Base-by-base conservation (phyloP, 1,284 basidiomycete genomes). In the Apiotrichum gamsii region DNA sequence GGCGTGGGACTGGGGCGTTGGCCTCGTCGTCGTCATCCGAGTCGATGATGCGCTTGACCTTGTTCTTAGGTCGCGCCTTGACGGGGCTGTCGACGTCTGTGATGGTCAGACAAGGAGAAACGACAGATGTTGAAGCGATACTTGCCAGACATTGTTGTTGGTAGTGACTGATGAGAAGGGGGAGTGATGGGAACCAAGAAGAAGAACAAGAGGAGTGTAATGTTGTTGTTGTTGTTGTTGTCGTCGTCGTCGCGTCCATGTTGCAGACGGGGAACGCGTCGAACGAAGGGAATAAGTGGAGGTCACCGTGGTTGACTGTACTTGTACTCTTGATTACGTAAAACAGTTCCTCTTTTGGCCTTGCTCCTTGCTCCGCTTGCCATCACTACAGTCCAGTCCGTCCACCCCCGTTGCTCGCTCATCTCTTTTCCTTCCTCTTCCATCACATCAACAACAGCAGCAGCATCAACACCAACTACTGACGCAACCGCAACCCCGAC, bases 11-110 rank as follows among this genome's bases (percentile, higher is more conserved):
- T 28, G 25, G 25, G 25, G 25, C 25, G n/a, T n/a, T n/a, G 33
- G 39, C 51, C 25, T 72, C 74, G 21, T 70, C 74, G 49, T 84
- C 83, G 23, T 84, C 80, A 49, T 86, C 84, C 0, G 83, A 85
- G 34, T 80, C 75, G 5, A 83, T 61, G 30, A 85, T 72, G 39
- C 80, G 77, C 52, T 82, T 75, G 62, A 78, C 80, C 72, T 85
- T 84, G 37, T 41, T 39, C 18, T 47, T 42, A 14, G 39, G 36
- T 13, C 45, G 39, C 9, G 35, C 35, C 47, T 57, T 65, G 23
- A 59, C 35, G 8, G 59, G 57, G 13, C 51, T 48, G 19, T 59
- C 62, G 23, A 37, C 31, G 39, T 61, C 59, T 64, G 29, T 4
- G 10, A 14, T 11, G 15, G 25, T 28, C 8, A n/a, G n/a, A n/a